Evolutionary conservation across 192 early-diverging fungal species (phyloP), one percentile per base, ranked within the genome.

Genomic region (Jimgerdemannia lactiflua): DNA sequence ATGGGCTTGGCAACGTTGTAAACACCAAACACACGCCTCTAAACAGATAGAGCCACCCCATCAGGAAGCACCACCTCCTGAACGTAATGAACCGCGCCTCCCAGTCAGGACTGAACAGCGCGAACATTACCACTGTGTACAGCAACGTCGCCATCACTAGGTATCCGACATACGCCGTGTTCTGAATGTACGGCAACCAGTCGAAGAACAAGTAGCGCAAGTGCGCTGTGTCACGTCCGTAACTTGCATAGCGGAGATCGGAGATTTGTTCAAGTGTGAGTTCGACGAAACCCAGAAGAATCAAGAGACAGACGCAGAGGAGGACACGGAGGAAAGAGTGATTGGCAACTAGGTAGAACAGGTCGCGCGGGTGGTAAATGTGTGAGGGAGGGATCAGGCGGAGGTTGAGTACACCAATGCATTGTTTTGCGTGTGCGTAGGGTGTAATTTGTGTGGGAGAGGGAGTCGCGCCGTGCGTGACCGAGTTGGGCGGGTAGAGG

Each of bases 21-120:
- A 88, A 85, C 8, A 89, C 81, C 17, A 91, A 73, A 0, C 88
- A 89, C 14, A 91, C 71, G 3, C 84, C 85, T 64, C 89, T 80
- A 64, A 87, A 76, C 41, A 91, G 74, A 67, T 91, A 91, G 66
- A 91, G 70, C 3, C 81, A 71, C 4, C 83, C 83, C 65, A 91
- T 83, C 72, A 91, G 82, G 82, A 87, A 88, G 3, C 75, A 78
- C 42, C 84, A 79, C 0, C 89, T 80, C 11, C 89, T 82, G 3
- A 91, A 39, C n/a, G 88, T 73, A 71, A 86, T 85, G 68, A 86
- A 76, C 3, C 88, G 80, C 42, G 81, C 73, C 2, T 85, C 82
- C 89, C 89, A 90, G 20, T 84, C 81, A 8, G 75, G 73, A 3
- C 80, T 82, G 54, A 83, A 71, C 14, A 80, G 4, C 3, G 76